Evolutionary conservation across 345 rosid genomes (phyloP), one percentile per base, ranked within the genome.

Genomic region (Pistacia vera): DNA sequence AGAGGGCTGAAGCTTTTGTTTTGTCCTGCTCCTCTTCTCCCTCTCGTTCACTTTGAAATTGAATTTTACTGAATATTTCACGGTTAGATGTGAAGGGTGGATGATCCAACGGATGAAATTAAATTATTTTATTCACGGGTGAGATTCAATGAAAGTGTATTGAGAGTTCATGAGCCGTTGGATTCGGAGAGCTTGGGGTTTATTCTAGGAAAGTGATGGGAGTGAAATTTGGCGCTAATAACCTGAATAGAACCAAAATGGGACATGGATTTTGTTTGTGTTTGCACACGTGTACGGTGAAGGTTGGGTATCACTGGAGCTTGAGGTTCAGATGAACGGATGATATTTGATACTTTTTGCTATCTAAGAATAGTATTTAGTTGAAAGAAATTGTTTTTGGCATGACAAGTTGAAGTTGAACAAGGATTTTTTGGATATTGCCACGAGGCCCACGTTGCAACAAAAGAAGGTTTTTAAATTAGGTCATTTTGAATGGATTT

Each of bases 191-290:
- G 64, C 36, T 70, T 73, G 78, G 69, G 79, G 80, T 77, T 81
- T 67, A 62, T 70, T 0, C 2, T 1, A 2, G 61, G 73, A 51
- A 73, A 71, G 66, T 17, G 77, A 74, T 56, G 66, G 71, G 76
- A 55, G 79, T 25, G 77, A 81, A 77, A 80, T 84, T 88, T 88
- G 91, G 91, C 92, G 92, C 71, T 77, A 85, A 90, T 25, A 25
- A 1, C 25, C 25, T 25, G 1, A 25, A 25, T 71, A 67, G 72
- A 67, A 44, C 52, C 57, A 11, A 66, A 73, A 65, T 61, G 70
- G 4, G 74, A 36, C 8, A 58, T 63, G 64, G 61, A 13, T 59
- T 51, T 63, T 52, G 36, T 14, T 12, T 4, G 5, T 28, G 56
- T 16, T 11, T 4, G 71, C 20, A 77, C 78, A 77, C 78, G 77